phyloP scores from a whole-genome alignment of 208 protist genomes.

The Trypanosomatidae sp. region DNA sequence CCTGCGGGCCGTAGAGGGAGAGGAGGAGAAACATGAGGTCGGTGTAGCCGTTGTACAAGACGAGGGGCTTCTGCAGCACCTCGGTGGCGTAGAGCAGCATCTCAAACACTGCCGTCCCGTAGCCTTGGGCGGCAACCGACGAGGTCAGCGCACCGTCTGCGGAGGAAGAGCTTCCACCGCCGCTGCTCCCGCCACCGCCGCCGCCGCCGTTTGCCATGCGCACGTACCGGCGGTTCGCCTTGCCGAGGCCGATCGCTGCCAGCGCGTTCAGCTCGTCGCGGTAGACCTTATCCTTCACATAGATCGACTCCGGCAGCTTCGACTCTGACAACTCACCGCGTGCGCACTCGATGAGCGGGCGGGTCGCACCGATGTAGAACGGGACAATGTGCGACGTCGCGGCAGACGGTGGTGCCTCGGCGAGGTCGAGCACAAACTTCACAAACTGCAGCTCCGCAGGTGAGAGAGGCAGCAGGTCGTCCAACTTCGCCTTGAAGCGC shows the following conservation, averaged over 20 bases:
- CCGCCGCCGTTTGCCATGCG: background rate
- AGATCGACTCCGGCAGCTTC: conserved; percentile 5
- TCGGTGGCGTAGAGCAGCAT: conserved; percentile 41
- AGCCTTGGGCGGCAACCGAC: conserved; percentile 16
- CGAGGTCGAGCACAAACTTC: conserved; percentile 21
- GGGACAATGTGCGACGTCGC: background rate
- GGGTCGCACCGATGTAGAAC: background rate
- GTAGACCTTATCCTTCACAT: conserved; percentile 10
- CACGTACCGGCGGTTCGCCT: conserved; percentile 7
- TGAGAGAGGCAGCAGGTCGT: conserved; percentile 17
- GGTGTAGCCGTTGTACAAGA: conserved; percentile 64
- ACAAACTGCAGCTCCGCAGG: conserved; percentile 23
- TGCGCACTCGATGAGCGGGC: conserved; percentile 9
- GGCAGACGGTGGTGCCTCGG: background rate
- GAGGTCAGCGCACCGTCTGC: too few species aligned
- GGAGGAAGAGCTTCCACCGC: too few species aligned
- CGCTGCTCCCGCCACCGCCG: background rate
- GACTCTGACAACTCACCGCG: conserved; percentile 13
- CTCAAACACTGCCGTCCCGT: conserved; percentile 41
- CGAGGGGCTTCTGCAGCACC: conserved; percentile 35
- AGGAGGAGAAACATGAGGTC: conserved; percentile 61
- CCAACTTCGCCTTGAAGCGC: conserved; percentile 6
- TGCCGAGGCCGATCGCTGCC: conserved; percentile 25
- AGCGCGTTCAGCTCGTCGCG: conserved; percentile 19
- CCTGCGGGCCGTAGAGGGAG: conserved; percentile 24